Evolutionary conservation across 2,329 filamentous ascomycete genomes (phyloP), one percentile per base, ranked within the genome.

Genomic region (Monilinia fructicola): DNA sequence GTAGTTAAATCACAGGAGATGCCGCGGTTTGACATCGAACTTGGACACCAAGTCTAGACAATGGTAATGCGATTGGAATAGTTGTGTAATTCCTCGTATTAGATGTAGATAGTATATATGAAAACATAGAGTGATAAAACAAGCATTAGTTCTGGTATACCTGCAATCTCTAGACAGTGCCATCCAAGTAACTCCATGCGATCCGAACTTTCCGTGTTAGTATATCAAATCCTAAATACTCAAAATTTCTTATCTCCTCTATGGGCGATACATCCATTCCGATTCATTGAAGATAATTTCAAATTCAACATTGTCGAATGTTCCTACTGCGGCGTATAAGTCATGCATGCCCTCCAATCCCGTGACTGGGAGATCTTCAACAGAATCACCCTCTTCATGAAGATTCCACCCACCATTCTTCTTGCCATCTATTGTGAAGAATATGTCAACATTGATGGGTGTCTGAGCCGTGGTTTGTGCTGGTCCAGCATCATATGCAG

Each of bases 301-400:
- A 70, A 91, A 88, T 58, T 83, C 83, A 1, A 90, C 85, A n/a
- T 79, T 81, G 3, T 89, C 87, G 76, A 88, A 93, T 16, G 87
- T 84, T 1, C 91, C 91, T 55, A 95, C 81, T 0, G 89, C 87
- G 21, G 87, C 88, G 73, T 86, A 87, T 66, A 93, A 70, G 75
- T 94, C 91, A 71, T 90, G 85, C 61, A 85, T 83, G 0, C 90
- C 90, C 74, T 91, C 87, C 58, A 94, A 77, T 0, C 91, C 91
- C 5, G 78, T 81, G 1, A 90, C 84, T 0, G 87, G 85, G 67
- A 85, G 77, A 72, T 90, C 87, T 73, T 85, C 78, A 70, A 84
- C 79, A 4, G 80, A 78, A 76, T 94, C 91, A 64, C 85, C 82
- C 80, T 92, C 89, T 79, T 93, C 90, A 71, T 92, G 87, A 55